These are phyloP conservation scores for Thraustochytrium sp. DNA, from an alignment of 352 stramenopile genomes.

Conservation along the genomic window DNA sequence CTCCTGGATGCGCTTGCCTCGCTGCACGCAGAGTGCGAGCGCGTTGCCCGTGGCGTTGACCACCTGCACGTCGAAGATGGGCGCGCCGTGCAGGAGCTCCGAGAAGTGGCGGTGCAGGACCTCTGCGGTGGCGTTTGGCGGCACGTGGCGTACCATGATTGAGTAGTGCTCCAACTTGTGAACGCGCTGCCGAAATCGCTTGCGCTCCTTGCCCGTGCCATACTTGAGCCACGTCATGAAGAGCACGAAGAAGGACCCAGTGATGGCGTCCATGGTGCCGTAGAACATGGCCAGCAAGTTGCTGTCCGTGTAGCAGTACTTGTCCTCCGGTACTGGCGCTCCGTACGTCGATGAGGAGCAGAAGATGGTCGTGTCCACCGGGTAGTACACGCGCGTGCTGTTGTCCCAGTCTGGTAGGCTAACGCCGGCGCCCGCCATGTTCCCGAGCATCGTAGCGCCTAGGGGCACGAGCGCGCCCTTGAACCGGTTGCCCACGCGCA, in stretches of 20 bases:
- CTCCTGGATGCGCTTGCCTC: neutral
- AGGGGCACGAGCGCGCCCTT: neutral
- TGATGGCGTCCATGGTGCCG: neutral
- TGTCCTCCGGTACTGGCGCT: neutral
- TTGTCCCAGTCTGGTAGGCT: neutral
- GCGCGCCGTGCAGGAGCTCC: neutral
- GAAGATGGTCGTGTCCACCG: neutral
- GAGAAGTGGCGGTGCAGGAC: neutral
- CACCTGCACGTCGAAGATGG: neutral
- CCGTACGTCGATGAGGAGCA: neutral
- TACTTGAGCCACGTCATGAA: neutral
- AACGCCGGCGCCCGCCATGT: neutral
- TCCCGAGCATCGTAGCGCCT: neutral
- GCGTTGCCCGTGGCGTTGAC: constrained; percentile 16
- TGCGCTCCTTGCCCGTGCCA: neutral
- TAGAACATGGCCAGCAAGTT: neutral
- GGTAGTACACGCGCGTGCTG: neutral
- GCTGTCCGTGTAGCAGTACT: neutral
- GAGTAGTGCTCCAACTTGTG: constrained; percentile 11
- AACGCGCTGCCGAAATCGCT: neutral
- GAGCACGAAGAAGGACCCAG: neutral
- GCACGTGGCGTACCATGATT: neutral
- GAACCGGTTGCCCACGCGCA: neutral
- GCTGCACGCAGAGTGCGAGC: neutral
- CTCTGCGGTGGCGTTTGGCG: neutral